Evolutionary conservation across 208 protist species (phyloP), one percentile per base, ranked within the genome.

Genomic region (Acanthamoeba triangularis): DNA sequence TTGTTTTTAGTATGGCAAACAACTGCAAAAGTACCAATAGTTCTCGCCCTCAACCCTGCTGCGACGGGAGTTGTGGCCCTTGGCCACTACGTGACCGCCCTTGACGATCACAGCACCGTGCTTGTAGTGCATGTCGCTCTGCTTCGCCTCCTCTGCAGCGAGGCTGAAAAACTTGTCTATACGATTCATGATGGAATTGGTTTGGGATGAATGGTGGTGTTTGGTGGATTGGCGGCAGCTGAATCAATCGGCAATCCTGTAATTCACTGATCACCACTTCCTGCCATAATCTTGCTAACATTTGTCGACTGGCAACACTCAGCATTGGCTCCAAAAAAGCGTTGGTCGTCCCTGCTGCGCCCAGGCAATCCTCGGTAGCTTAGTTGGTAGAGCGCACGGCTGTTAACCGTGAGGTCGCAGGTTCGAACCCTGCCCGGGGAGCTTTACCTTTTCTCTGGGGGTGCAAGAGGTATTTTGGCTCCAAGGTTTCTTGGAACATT

Each of bases 381-480:
- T 82, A 82, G 74, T 82, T 52, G 74, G 74, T 82, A 82, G 74
- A 82, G 74, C 74, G 74, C 74, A 82, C 74, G 74, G 74, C 74
- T 82, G 74, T 82, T 82, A 82, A 82, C 74, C 74, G 74, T 82
- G 74, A 82, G 74, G 74, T 82, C 74, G 74, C 74, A 82, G 74
- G 74, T 82, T 82, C 74, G 74, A 82, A 49, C 74, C 74, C 74
- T 82, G 74, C 74, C 74, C 37, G 74, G 74, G 74, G 74, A 82
- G 74, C 74, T 82, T 49, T 28, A 13, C 35, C 44, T 82, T 82
- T 65, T 65, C n/a, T n/a, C n/a, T n/a, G n/a, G n/a, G n/a, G n/a
- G n/a, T n/a, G n/a, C n/a, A n/a, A n/a, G n/a, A n/a, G n/a, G n/a
- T n/a, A n/a, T n/a, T n/a, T n/a, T n/a, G n/a, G n/a, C n/a, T n/a